These are phyloP conservation scores for Chaetoscypha palmicola DNA, from an alignment of 2,329 filamentous ascomycete species.

Conservation along the genomic window DNA sequence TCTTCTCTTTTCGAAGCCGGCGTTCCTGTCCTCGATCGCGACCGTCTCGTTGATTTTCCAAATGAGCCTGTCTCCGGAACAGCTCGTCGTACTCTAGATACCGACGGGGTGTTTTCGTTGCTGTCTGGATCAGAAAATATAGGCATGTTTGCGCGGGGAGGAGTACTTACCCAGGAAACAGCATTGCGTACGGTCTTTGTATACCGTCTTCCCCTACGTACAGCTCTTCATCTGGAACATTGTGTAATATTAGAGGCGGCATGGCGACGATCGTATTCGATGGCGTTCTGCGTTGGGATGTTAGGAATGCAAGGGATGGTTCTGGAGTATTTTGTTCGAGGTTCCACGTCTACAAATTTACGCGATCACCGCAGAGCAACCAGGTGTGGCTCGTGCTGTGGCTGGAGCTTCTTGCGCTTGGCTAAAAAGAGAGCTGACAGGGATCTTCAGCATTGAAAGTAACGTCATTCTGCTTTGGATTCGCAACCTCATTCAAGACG, in stretches of 20 bases:
- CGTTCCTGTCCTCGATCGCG: slow-evolving; percentile 54
- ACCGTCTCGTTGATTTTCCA: slow-evolving; percentile 58
- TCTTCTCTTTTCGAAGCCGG: slow-evolving; percentile 47
- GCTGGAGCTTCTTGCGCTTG: too few relatives aligned
- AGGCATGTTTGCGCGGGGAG: slow-evolving; percentile 7
- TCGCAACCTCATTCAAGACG: too few relatives aligned
- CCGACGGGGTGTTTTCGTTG: slow-evolving; percentile 45
- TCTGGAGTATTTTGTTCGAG: background rate
- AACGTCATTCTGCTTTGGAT: slow-evolving; percentile 14
- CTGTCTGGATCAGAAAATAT: slow-evolving; percentile 30
- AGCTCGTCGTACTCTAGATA: slow-evolving; percentile 43
- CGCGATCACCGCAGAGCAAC: slow-evolving; percentile 7
- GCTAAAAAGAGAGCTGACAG: background rate
- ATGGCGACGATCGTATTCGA: slow-evolving; percentile 33
- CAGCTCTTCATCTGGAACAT: slow-evolving; percentile 61
- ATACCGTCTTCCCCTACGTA: slow-evolving; percentile 60
- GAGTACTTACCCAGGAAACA: slow-evolving; percentile 51
- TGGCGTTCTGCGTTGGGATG: background rate
- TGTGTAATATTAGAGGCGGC: slow-evolving; percentile 61
- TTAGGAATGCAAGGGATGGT: slow-evolving; percentile 2
- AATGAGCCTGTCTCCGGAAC: slow-evolving; percentile 58
- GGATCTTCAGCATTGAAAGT: background rate
- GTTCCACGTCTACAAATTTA: slow-evolving; percentile 7
- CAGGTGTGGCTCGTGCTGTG: background rate
- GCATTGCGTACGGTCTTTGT: slow-evolving; percentile 59